Base-by-base conservation (phyloP, 1,139 yeast genomes). In the Debaryomycetaceae sp. region DNA sequence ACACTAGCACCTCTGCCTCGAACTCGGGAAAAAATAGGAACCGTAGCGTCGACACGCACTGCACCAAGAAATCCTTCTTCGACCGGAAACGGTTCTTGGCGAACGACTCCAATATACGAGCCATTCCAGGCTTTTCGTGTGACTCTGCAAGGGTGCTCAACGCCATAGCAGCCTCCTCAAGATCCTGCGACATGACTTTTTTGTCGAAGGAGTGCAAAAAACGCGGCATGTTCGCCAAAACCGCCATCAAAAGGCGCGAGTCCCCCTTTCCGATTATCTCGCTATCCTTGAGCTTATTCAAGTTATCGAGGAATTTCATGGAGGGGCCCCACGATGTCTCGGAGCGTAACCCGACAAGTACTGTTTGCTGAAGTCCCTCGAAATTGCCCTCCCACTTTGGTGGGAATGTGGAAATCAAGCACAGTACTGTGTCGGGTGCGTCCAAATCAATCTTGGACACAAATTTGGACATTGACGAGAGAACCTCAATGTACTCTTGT, bases 331-430 rank as follows among this genome's bases (percentile, higher is more conserved):
- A 81, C 0, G 95, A 73, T 27, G 74, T 70, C 1, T 87, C 63
- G 0, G 96, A 86, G 30, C 95, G 60, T 35, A 90, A 58, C 0
- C 99, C 99, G 27, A 74, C 73, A 65, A 83, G 60, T 0, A 87
- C 74, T 19, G 79, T 68, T 30, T 71, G 77, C 42, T 86, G 95
- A 8, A 92, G 58, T 0, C 98, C 98, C 44, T 79, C 90, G 49
- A 87, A 90, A 32, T 77, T 69, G 1, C 96, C 95, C 45, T 85
- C 95, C 98, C 98, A 92, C 38, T 82, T 80, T 0, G 93, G 78
- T 1, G 99, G 99, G 49, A 87, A 90, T 0, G 92, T 80, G 0
- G 92, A 72, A 14, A 83, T 71, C 33, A 87, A 62, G 50, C 93
- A 78, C 14, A 80, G 72, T 2, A 86, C 90, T 0, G 94, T 85